A percentile compares a stretch with the other conserved stretches of the same genome.
phyloP scores from a whole-genome alignment of 2,329 filamentous ascomycete species.

The Leptographium lundbergii region DNA sequence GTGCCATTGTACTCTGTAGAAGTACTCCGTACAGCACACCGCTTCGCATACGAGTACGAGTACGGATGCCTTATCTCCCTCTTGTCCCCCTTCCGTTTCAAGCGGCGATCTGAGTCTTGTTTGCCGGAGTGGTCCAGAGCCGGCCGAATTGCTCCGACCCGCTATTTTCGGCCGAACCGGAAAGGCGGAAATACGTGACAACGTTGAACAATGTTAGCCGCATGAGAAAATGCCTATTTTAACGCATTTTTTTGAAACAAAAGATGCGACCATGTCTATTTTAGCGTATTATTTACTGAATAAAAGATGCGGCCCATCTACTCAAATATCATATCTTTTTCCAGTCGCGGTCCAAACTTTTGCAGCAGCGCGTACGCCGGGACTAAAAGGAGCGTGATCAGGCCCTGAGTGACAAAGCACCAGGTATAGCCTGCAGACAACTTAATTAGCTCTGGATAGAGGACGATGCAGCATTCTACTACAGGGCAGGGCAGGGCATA shows the following conservation, averaged over 20 bases:
- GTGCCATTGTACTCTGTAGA: too few relatives aligned
- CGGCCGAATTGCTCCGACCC: too few relatives aligned
- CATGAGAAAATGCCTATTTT: too few relatives aligned
- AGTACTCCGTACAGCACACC: too few relatives aligned
- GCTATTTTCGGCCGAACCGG: too few relatives aligned
- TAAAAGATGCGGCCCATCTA: neutral
- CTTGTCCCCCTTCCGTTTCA: too few relatives aligned
- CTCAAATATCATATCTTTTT: neutral
- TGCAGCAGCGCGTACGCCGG: slow-evolving; percentile 5
- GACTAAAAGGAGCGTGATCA: slow-evolving; percentile 20
- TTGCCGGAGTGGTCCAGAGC: too few relatives aligned
- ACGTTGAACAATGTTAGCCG: too few relatives aligned
- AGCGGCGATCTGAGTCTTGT: too few relatives aligned
- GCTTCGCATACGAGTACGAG: too few relatives aligned
- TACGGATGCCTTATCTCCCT: too few relatives aligned
- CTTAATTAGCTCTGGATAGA: neutral
- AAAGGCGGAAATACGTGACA: too few relatives aligned
- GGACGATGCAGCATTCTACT: neutral
- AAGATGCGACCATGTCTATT: neutral
- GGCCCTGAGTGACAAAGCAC: slow-evolving; percentile 35
- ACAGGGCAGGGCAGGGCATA: neutral
- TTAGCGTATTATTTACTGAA: neutral
- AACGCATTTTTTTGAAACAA: neutral
- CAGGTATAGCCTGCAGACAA: slow-evolving; percentile 29
- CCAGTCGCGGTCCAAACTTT: neutral